Evolutionary conservation across 495 filamentous ascomycete species (phyloP), one percentile per base, ranked within the genome.

Genomic region (Hyaloscypha bicolor): DNA sequence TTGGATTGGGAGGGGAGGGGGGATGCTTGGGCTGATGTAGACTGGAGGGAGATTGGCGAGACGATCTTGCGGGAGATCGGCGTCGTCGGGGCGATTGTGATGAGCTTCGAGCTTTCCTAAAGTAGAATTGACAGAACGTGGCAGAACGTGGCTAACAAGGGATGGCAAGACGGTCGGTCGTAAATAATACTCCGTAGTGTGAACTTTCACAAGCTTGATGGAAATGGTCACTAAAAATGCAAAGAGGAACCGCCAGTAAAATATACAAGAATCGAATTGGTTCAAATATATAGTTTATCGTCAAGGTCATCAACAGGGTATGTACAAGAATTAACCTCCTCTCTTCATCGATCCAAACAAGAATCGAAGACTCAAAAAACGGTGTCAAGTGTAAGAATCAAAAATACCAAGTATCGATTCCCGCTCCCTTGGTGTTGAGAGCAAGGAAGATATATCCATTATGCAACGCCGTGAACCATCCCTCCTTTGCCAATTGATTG

Each of bases 341-440:
- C 29, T 31, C 53, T 29, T 14, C 19, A 12, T 19, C 21, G 53
- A 56, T 29, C 21, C 12, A 56, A 56, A 4, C 53, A 56, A 56
- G 53, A 56, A 56, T 56, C 29, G 53, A 56, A 56, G 21, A 30
- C 9, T 56, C 9, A 30, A 56, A 11, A 56, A 25, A 56, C 3
- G 4, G 29, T 56, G 8, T 19, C 11, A 56, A 8, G 9, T 31
- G 29, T 12, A 56, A 56, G 29, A 56, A 5, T 25, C 9, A 19
- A 48, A 56, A 29, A 6, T 29, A 25, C 53, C n/a, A 0, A 56
- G 21, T 29, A 56, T 56, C 53, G 29, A 56, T 56, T 56, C 53
- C 62, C 55, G 55, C 67, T 69, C 67, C 67, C 67, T 69, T 70
- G 64, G 60, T 70, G 60, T 48, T 66, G 68, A 70, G 64, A 66